phyloP scores from a whole-genome alignment of 306 rosid genomes.

The Purshia tridentata region DNA sequence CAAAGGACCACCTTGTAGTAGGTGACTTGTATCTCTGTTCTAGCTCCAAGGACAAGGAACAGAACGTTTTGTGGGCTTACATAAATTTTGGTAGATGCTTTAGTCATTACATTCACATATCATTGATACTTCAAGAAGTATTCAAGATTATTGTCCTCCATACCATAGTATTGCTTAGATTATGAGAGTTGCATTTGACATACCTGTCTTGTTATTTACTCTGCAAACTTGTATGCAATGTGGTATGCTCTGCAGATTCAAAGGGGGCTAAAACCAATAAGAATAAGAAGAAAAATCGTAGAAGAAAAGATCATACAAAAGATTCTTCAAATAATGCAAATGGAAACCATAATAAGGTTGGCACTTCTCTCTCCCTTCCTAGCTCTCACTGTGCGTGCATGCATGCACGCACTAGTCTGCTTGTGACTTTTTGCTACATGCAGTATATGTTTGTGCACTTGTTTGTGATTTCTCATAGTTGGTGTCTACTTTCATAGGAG shows the following conservation, averaged over 20 bases:
- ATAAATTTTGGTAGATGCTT: constrained; percentile 8
- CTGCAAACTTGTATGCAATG: not conserved
- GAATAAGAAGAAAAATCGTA: constrained; percentile 81
- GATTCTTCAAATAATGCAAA: constrained; percentile 46
- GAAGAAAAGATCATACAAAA: constrained; percentile 64
- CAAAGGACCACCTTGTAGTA: not conserved
- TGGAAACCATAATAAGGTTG: constrained; percentile 55
- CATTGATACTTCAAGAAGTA: not conserved
- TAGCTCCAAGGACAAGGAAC: constrained; percentile 2
- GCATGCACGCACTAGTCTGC: not conserved
- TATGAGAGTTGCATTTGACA: not conserved
- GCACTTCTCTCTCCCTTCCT: not conserved
- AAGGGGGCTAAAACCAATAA: constrained; percentile 57
- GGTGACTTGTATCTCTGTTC: not conserved
- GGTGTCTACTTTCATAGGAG: constrained; percentile 42
- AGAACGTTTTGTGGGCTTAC: not conserved
- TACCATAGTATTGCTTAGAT: not conserved
- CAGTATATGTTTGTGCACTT: not conserved
- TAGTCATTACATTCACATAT: not conserved
- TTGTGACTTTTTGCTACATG: constrained; percentile 4
- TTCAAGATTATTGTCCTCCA: not conserved
- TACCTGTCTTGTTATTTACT: not conserved
- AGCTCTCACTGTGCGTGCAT: not conserved
- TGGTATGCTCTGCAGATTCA: constrained; percentile 50
- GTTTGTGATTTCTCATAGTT: constrained; percentile 15